Conservation (phyloP, 768 basidiomycete species). For the Cantharellus cinnabarinus region DNA sequence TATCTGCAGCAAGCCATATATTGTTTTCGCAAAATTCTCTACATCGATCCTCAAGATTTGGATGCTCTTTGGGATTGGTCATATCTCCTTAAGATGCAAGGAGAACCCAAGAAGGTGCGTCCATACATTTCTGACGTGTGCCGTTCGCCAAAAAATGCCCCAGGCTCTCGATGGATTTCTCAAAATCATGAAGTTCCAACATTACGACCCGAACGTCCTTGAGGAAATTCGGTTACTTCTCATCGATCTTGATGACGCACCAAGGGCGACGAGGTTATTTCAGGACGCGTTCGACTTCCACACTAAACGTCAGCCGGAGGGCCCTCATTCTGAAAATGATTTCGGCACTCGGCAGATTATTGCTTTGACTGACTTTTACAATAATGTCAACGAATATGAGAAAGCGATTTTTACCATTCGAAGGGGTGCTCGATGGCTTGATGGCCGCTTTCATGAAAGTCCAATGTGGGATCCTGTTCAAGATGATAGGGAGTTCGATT, state of each 20-base stretch:
- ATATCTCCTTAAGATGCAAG: conserved; percentile 52
- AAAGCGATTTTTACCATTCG: conserved; percentile 48
- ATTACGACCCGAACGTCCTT: conserved; percentile 63
- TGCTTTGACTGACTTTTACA: conserved; percentile 67
- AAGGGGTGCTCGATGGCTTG: conserved; percentile 75
- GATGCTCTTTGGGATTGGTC: conserved; percentile 84
- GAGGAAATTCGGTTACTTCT: conserved; percentile 60
- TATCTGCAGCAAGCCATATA: conserved; percentile 76
- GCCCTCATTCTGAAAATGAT: conserved; percentile 22
- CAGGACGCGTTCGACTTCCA: conserved; percentile 57
- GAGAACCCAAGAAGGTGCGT: conserved; percentile 44
- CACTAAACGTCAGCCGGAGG: conserved; percentile 28
- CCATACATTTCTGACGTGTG: not conserved
- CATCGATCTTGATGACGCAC: conserved; percentile 48
- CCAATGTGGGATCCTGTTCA: conserved; percentile 60
- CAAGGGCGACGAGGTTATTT: conserved; percentile 43
- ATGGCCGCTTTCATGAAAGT: conserved; percentile 48
- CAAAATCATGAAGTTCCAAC: conserved; percentile 50
- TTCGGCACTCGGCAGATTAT: conserved; percentile 55
- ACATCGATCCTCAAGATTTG: conserved; percentile 59
- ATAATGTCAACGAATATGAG: conserved; percentile 45
- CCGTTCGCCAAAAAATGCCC: not conserved
- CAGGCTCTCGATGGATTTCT: conserved; percentile 46
- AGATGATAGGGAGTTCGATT: conserved; percentile 83
- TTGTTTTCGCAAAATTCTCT: conserved; percentile 70